phyloP scores from a whole-genome alignment of 1,284 basidiomycete genomes.

The Cryptococcus floricola region DNA sequence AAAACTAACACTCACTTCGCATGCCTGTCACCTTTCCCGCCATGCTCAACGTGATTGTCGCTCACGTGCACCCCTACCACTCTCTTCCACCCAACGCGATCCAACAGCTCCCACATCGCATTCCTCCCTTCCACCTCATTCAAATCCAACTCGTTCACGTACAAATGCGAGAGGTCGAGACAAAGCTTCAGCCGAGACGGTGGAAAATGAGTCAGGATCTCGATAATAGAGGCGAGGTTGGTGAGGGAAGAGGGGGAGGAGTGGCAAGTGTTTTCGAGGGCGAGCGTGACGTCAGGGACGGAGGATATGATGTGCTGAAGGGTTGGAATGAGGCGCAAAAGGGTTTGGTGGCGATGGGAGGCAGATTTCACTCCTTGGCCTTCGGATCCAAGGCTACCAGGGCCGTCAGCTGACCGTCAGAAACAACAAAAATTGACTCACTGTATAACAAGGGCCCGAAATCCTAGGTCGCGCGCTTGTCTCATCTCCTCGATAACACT shows the following conservation, averaged over 20 bases:
- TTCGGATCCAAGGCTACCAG: conserved; percentile 9
- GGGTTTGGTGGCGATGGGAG: background rate
- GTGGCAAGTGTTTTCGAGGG: conserved; percentile 17
- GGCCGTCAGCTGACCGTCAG: background rate
- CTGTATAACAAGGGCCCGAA: conserved; percentile 18
- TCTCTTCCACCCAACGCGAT: conserved; percentile 9
- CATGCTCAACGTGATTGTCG: conserved; percentile 12
- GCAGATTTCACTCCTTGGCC: background rate
- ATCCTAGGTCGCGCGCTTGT: conserved; percentile 8
- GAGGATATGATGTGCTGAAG: conserved; percentile 3
- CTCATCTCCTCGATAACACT: conserved; percentile 13
- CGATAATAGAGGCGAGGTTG: conserved; percentile 1
- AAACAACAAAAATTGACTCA: conserved; percentile 1
- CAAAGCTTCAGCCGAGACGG: conserved; percentile 17
- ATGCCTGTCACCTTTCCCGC: conserved; percentile 16
- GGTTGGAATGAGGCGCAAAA: conserved; percentile 1
- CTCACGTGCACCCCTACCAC: conserved; percentile 20
- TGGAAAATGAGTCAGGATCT: conserved; percentile 2
- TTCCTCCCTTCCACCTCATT: conserved; percentile 3
- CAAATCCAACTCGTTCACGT: conserved; percentile 17
- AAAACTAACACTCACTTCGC: conserved; percentile 15
- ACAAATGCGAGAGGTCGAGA: conserved; percentile 23
- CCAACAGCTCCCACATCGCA: conserved; percentile 9
- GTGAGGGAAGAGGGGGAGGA: conserved; percentile 8
- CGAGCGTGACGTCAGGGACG: conserved; percentile 7